Evolutionary conservation across 2,329 filamentous ascomycete species (phyloP).

Genomic region (Paecilomyces formosus): DNA sequence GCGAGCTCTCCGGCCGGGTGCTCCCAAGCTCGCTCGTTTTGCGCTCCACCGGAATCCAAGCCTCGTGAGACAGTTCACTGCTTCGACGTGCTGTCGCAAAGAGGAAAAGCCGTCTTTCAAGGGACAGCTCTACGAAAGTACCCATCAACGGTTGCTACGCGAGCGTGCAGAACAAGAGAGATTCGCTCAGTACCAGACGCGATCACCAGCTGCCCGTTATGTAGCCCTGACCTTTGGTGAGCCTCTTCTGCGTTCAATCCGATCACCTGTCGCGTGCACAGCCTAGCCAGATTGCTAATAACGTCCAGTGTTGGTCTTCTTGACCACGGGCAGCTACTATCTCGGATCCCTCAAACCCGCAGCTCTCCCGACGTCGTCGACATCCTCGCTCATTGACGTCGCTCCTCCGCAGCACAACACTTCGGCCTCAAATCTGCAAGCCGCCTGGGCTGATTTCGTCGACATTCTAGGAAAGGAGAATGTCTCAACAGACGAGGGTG

Average conservation of each 20-base stretch:
- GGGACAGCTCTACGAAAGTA: conserved; percentile 56
- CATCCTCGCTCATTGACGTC: conserved; percentile 43
- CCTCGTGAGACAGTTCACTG: conserved; percentile 12
- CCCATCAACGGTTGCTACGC: conserved; percentile 49
- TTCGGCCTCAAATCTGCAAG: conserved; percentile 51
- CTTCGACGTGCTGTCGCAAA: conserved; percentile 11
- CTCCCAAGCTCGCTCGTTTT: conserved; percentile 1
- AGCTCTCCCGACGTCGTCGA: conserved; percentile 46
- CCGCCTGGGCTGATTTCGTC: conserved; percentile 57
- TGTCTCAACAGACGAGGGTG: conserved; percentile 49
- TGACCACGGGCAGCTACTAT: conserved; percentile 49
- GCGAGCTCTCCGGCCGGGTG: conserved; percentile 5
- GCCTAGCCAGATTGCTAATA: conserved; percentile 7
- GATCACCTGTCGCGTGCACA: conserved; percentile 4
- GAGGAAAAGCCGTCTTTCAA: conserved; percentile 46
- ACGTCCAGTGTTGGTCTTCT: conserved; percentile 42
- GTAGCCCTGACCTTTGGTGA: conserved; percentile 30
- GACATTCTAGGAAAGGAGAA: conserved; percentile 56
- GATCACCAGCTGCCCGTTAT: conserved; percentile 31
- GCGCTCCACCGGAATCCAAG: neutral
- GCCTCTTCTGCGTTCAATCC: conserved; percentile 1
- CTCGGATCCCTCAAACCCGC: conserved; percentile 45
- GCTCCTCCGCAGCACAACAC: conserved; percentile 48
- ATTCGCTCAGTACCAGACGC: conserved; percentile 38
- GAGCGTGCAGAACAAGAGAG: conserved; percentile 51